Evolutionary conservation across 371 early-diverging fungal species (phyloP).

Genomic region (Mycotypha africana): DNA sequence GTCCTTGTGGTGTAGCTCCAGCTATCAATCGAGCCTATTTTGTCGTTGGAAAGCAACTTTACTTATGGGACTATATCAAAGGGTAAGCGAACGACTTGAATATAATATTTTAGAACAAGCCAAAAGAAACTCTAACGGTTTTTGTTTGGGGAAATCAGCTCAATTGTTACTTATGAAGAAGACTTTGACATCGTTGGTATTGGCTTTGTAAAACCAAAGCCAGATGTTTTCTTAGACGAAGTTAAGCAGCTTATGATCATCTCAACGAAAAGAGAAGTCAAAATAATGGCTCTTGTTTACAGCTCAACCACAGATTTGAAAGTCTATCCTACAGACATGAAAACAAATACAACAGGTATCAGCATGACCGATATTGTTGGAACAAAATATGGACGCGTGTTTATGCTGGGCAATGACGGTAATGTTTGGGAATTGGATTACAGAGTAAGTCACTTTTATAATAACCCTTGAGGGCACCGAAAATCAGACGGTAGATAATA

Average conservation of each 20-base stretch:
- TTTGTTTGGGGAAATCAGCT: slow-evolving; percentile 26
- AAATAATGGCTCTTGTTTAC: slow-evolving; percentile 65
- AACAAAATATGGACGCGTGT: slow-evolving; percentile 76
- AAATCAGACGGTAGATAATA: not conserved
- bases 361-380: slow-evolving; percentile 73
- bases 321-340: slow-evolving; percentile 68
- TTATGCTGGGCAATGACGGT: slow-evolving; percentile 84
- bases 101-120: not conserved
- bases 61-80: slow-evolving; percentile 81
- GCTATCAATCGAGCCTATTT: slow-evolving; percentile 88
- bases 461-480: too few species aligned
- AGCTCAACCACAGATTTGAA: slow-evolving; percentile 27
- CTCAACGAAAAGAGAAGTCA: slow-evolving; percentile 80
- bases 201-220: slow-evolving; percentile 68
- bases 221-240: slow-evolving; percentile 67
- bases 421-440: slow-evolving; percentile 87
- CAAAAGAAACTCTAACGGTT: not conserved
- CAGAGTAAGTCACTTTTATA: slow-evolving; percentile 47
- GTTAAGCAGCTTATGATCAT: slow-evolving; percentile 81
- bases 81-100: slow-evolving; percentile 25
- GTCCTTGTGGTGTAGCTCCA: slow-evolving; percentile 44
- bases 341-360: slow-evolving; percentile 71
- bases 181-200: slow-evolving; percentile 82
- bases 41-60: slow-evolving; percentile 79
- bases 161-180: slow-evolving; percentile 72